Conservation (phyloP, 495 filamentous ascomycete species). For the Barbatosphaeria neglecta region DNA sequence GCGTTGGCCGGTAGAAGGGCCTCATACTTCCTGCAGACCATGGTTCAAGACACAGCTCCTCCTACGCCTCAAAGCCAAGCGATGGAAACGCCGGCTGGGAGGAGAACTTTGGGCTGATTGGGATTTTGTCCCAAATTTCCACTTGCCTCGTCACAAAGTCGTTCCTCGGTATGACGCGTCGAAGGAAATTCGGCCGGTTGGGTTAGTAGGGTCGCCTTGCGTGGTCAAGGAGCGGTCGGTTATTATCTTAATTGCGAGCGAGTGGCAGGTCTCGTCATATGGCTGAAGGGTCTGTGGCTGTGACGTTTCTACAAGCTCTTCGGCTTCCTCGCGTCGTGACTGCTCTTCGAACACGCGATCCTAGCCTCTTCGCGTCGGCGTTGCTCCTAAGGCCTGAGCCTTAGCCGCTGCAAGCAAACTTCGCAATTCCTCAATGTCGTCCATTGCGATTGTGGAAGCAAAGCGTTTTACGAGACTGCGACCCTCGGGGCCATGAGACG, state of each 20-base stretch:
- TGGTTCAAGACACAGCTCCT: too few relatives aligned
- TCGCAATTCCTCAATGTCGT: too few relatives aligned
- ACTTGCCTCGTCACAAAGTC: conserved; percentile 15
- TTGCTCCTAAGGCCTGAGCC: conserved; percentile 4
- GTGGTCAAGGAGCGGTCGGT: conserved; percentile 19
- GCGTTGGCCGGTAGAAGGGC: too few relatives aligned
- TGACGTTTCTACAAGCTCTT: not conserved
- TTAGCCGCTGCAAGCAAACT: conserved; percentile 6
- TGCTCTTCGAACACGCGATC: too few relatives aligned
- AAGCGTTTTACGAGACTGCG: too few relatives aligned
- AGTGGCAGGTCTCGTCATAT: conserved; percentile 7
- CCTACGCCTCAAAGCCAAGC: too few relatives aligned
- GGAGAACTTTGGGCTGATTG: conserved; percentile 8
- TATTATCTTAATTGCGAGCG: conserved; percentile 17
- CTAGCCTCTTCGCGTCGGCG: conserved; percentile 12
- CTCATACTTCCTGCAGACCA: too few relatives aligned
- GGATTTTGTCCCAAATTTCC: conserved; percentile 14
- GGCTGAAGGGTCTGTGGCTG: not conserved
- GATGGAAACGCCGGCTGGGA: not conserved
- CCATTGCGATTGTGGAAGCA: too few relatives aligned
- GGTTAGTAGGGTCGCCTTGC: conserved; percentile 18
- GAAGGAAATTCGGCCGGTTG: conserved; percentile 19
- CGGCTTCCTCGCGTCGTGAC: conserved; percentile 9
- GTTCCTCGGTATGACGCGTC: conserved; percentile 20
- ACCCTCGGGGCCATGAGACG: too few relatives aligned